A percentile compares a stretch with the other conserved stretches of the same genome.
Evolutionary conservation across 306 rosid species (phyloP).

Genomic region (Macrotyloma uniflorum): DNA sequence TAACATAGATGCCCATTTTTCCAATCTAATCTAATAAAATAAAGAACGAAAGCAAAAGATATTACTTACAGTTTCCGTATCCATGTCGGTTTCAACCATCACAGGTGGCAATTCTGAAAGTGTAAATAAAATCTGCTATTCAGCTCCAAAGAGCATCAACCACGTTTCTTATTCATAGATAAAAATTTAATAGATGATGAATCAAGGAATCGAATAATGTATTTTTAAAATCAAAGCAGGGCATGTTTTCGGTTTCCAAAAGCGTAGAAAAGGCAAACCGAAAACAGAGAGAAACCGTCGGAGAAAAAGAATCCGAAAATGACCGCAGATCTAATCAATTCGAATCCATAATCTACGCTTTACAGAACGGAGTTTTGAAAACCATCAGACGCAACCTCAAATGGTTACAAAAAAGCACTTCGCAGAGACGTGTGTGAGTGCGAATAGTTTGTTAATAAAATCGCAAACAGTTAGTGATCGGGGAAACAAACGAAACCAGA

Average conservation of each 20-base stretch:
- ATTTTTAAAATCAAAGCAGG: background rate
- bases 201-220: background rate
- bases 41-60: background rate
- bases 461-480: background rate
- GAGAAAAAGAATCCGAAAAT: background rate
- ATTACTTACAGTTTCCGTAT: constrained; percentile 39
- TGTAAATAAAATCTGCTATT: constrained; percentile 18
- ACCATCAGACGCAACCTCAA: background rate
- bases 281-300: constrained; percentile 2
- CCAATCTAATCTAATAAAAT: background rate
- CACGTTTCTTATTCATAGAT: background rate
- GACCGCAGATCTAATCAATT: constrained; percentile 28
- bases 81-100: constrained; percentile 43
- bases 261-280: background rate
- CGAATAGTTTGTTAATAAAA: background rate
- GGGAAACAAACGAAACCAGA: background rate
- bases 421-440: background rate
- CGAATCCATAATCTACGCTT: background rate
- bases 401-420: background rate
- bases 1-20: background rate
- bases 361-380: background rate
- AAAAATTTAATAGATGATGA: background rate
- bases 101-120: constrained; percentile 21
- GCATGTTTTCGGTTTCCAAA: constrained; percentile 10
- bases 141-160: constrained; percentile 35